phyloP scores from a whole-genome alignment of 2,329 filamentous ascomycete species.

The Pleomassaria siparia region DNA sequence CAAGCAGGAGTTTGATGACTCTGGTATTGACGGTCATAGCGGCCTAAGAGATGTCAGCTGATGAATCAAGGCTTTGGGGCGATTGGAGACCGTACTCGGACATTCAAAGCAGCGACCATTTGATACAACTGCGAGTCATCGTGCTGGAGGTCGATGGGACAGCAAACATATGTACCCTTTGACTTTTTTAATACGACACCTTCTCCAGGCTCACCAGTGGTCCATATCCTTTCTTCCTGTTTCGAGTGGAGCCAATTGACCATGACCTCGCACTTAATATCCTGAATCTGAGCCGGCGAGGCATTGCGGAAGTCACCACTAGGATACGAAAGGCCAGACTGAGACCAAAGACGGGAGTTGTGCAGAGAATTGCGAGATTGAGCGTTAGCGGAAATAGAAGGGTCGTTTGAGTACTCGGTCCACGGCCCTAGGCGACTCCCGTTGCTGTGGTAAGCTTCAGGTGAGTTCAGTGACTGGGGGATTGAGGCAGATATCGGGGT shows the following conservation, averaged over 20 bases:
- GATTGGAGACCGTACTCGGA: slow-evolving; percentile 49
- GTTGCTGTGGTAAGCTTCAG: neutral
- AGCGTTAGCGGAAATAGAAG: too few relatives aligned
- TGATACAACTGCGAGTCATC: slow-evolving; percentile 54
- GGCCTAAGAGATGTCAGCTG: slow-evolving; percentile 48
- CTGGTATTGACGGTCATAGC: slow-evolving; percentile 69
- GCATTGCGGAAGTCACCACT: slow-evolving; percentile 41
- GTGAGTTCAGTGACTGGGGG: too few relatives aligned
- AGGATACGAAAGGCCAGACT: slow-evolving; percentile 32
- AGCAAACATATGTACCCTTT: slow-evolving; percentile 55
- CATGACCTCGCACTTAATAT: slow-evolving; percentile 63
- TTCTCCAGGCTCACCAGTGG: slow-evolving; percentile 50
- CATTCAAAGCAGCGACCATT: slow-evolving; percentile 54
- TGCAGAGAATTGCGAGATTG: too few relatives aligned
- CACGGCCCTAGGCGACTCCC: too few relatives aligned
- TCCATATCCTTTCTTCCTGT: slow-evolving; percentile 60
- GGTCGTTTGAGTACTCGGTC: too few relatives aligned
- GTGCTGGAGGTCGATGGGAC: slow-evolving; percentile 50
- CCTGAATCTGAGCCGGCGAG: slow-evolving; percentile 49
- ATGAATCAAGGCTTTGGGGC: neutral
- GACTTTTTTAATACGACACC: slow-evolving; percentile 59
- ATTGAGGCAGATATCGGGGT: too few relatives aligned
- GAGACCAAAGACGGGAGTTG: too few relatives aligned
- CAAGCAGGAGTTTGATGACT: slow-evolving; percentile 63
- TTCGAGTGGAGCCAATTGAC: slow-evolving; percentile 65